Evolutionary conservation across 441 rosid species (phyloP).

Genomic region (Geranium incanum): DNA sequence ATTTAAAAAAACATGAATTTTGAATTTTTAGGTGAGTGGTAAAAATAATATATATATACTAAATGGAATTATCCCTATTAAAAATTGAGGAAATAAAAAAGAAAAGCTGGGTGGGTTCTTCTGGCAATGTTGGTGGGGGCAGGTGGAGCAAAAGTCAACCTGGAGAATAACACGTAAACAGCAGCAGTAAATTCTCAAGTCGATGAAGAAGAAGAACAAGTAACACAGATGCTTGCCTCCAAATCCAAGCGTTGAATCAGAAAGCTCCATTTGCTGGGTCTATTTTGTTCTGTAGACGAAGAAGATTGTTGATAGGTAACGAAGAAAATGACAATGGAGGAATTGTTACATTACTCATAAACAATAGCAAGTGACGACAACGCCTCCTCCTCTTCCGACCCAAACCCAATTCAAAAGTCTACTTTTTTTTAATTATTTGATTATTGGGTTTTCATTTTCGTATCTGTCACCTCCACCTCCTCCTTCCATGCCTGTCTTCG

Average conservation of each 20-base stretch:
- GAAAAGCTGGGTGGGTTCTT: background rate
- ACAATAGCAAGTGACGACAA: background rate
- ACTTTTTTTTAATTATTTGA: background rate
- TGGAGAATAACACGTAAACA: background rate
- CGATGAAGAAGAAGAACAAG: background rate
- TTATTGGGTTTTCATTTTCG: background rate
- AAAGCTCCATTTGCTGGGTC: background rate
- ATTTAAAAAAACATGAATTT: too few relatives aligned
- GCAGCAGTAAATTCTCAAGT: background rate
- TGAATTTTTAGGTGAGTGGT: too few relatives aligned
- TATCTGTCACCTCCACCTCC: background rate
- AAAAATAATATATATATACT: too few relatives aligned
- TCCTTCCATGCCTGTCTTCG: slow-evolving; percentile 5
- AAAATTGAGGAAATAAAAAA: background rate
- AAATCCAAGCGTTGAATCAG: too few relatives aligned
- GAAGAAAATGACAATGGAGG: background rate
- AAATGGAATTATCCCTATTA: background rate
- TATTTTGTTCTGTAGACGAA: background rate
- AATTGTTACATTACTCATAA: background rate
- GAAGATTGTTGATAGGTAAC: background rate
- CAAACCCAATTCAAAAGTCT: background rate
- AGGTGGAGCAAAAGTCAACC: background rate
- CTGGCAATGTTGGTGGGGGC: slow-evolving; percentile 6
- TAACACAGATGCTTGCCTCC: background rate
- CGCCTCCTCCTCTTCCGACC: background rate